These are phyloP conservation scores for Suhomyces bribrorum DNA, from an alignment of 1,139 yeast species.

Conservation along the genomic window DNA sequence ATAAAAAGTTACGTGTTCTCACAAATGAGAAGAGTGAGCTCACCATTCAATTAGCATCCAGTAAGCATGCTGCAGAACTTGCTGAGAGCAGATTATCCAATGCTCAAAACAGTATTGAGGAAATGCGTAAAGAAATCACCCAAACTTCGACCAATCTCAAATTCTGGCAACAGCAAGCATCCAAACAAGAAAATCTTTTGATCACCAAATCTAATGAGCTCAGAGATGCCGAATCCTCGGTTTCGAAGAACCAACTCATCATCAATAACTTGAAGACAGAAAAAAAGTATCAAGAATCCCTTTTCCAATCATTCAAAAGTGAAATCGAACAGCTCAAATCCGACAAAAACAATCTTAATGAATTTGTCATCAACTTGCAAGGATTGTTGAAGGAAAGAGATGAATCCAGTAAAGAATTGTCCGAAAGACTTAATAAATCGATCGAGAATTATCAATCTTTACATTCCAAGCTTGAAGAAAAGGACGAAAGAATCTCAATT, in stretches of 20 bases:
- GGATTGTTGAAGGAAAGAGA: constrained; percentile 65
- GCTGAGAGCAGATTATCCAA: constrained; percentile 36
- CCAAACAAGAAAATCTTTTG: constrained; percentile 56
- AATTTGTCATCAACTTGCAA: constrained; percentile 64
- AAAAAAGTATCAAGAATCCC: constrained; percentile 48
- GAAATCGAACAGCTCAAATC: constrained; percentile 56
- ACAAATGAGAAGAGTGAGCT: constrained; percentile 34
- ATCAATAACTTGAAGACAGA: constrained; percentile 57
- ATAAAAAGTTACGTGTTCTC: constrained; percentile 28
- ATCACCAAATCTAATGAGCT: constrained; percentile 59
- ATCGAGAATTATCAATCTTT: constrained; percentile 53
- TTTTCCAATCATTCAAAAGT: constrained; percentile 53
- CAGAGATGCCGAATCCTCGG: constrained; percentile 54
- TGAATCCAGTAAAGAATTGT: constrained; percentile 49
- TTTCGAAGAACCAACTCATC: constrained; percentile 48
- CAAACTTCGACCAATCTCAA: constrained; percentile 22
- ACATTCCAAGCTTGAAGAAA: constrained; percentile 52
- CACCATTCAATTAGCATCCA: constrained; percentile 29
- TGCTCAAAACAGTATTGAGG: constrained; percentile 28
- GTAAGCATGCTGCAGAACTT: constrained; percentile 36
- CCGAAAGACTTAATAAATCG: constrained; percentile 51
- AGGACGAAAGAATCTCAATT: constrained; percentile 50
- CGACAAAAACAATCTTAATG: constrained; percentile 63
- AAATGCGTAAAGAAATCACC: constrained; percentile 27
- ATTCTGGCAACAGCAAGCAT: constrained; percentile 54